Base-by-base conservation (phyloP, 257 asterid species). In the Primulina eburnea region DNA sequence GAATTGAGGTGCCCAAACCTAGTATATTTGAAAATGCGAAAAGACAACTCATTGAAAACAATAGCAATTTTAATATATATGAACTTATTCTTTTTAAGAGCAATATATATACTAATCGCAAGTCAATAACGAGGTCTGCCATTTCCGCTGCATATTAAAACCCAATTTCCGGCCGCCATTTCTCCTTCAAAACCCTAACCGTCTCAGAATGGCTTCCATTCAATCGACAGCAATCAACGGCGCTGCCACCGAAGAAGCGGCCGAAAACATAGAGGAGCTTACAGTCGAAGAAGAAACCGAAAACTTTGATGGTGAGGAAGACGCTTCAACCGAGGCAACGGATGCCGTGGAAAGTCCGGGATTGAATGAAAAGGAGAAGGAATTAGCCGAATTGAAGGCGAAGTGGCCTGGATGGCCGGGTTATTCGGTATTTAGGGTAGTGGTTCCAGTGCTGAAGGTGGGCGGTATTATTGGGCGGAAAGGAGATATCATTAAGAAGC, bases 341-440 rank as follows among this genome's bases (percentile, higher is more conserved):
- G 52, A 43, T 5, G 70, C 56, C 20, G 68, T 60, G 8, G 76
- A 70, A 52, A 70, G 64, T 24, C 20, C 29, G 14, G 68, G 28
- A 34, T 67, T 60, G 16, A 67, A 71, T 34, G 75, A 40, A 3
- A 72, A 76, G 72, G 79, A 65, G 62, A 73, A 66, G 29, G 70
- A 52, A 21, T 38, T 71, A 71, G 77, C 72, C 60, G 84, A 77
- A 73, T 52, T 70, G 10, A 76, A 73, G 75, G 80, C 79, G 40
- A 92, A 81, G 68, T 92, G 98, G 95, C 94, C 95, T 1, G 98
- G 94, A 0, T 92, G 93, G 97, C 97, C 97, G 2, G 97, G 97
- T 17, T 77, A 81, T 76, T 73, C 85, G 14, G 95, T 89, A n/a
- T 92, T 78, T 30, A 68, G 96, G 61, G 60, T 92, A 16, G 81